Percentiles rank a stretch among this genome's conserved stretches.
phyloP scores from a whole-genome alignment of 331 rosid species.

The Erythrophleum ivorense region DNA sequence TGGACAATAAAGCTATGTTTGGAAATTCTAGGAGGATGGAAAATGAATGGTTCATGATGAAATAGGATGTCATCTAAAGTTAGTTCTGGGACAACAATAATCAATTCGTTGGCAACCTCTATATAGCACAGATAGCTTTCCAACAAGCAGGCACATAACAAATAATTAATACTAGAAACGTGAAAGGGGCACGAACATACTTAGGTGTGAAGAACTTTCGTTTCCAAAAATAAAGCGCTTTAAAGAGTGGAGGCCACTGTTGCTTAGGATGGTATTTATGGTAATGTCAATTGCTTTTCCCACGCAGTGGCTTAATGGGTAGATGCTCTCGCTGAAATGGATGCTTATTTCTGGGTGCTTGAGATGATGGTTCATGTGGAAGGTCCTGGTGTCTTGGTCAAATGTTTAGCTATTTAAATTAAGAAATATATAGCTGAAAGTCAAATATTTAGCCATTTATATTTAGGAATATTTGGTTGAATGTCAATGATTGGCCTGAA shows the following conservation, averaged over 20 bases:
- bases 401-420: constrained; percentile 5
- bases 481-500: not conserved
- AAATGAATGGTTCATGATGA: not conserved
- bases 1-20: not conserved
- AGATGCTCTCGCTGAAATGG: not conserved
- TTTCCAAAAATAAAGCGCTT: not conserved
- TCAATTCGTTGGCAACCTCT: not conserved
- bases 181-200: not conserved
- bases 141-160: not conserved
- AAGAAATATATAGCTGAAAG: constrained; percentile 17
- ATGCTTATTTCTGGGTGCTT: constrained; percentile 1
- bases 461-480: not conserved
- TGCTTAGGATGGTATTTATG: not conserved
- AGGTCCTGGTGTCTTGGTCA: not conserved
- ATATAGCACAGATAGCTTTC: not conserved
- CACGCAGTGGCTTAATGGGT: not conserved
- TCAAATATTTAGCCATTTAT: not conserved
- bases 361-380: constrained; percentile 2
- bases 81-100: no score
- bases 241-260: not conserved
- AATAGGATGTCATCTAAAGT: not conserved
- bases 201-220: not conserved
- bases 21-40: not conserved
- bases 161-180: not conserved
- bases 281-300: not conserved